Conservation (phyloP, 2,329 filamentous ascomycete species). For the Eutypella sp. region DNA sequence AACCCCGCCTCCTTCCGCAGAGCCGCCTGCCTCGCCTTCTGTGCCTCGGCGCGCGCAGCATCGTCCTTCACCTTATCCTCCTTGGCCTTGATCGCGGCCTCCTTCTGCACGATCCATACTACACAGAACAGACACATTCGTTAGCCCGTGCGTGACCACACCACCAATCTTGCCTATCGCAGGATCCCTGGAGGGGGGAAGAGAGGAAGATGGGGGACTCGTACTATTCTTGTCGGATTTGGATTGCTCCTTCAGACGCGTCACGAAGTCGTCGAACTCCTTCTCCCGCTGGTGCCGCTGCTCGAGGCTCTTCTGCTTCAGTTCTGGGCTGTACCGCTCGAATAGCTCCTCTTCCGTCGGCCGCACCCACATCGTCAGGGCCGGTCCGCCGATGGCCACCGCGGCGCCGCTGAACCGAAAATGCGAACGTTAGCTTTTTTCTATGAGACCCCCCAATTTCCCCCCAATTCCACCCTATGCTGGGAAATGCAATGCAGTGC, state of each 20-base stretch:
- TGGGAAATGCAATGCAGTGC: neutral
- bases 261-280: constrained; percentile 87
- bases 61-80: constrained; percentile 31
- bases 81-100: constrained; percentile 30
- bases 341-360: constrained; percentile 92
- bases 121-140: constrained; percentile 2
- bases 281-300: constrained; percentile 68
- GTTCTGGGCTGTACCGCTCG: constrained; percentile 86
- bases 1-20: constrained; percentile 33
- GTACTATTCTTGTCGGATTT: constrained; percentile 88
- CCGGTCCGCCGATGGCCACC: constrained; percentile 78
- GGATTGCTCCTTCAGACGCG: constrained; percentile 77
- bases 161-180: neutral
- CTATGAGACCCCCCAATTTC: neutral
- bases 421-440: neutral
- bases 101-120: constrained; percentile 43
- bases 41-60: constrained; percentile 30
- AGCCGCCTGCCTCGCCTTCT: constrained; percentile 34
- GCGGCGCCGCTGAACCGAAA: constrained; percentile 54
- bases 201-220: constrained; percentile 26
- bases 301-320: constrained; percentile 85
- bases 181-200: neutral
- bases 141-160: constrained; percentile 6
- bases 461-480: neutral
- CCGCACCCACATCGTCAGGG: constrained; percentile 71